Base-by-base conservation (phyloP, 2,329 filamentous ascomycete species). In the Colletotrichum coccodes region DNA sequence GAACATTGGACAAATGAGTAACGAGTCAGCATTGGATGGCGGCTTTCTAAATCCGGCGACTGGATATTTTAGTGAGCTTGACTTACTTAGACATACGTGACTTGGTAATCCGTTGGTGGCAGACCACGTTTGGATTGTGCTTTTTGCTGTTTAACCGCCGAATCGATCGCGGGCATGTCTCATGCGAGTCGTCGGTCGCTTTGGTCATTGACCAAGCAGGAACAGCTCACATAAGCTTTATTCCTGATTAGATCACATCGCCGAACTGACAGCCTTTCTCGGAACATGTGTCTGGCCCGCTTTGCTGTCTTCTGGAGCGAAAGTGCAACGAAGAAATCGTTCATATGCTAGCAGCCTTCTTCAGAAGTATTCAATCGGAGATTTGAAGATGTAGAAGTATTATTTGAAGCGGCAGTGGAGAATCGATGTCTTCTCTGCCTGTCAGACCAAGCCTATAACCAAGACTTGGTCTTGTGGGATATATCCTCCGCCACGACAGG, bases 401-500 rank as follows among this genome's bases (percentile, higher is more conserved):
- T 69, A 52, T 40, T 65, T 30, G 26, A 28, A 38, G 16, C n/a
- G 21, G 28, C 32, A 16, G 40, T 5, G 26, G 30, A 36, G 28
- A 18, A 16, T 36, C 4, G 21, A 9, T 11, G 42, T 44, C 14
- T n/a, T 60, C 52, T 18, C 32, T 11, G 7, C 6, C 11, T 18
- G 4, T 28, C 44, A 38, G 21, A 23, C 4, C 12, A 23, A 26
- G 21, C 30, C 52, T 30, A 8, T 42, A 38, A 18, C 30, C 18
- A 44, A 26, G 58, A 44, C 34, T 36, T 21, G n/a, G 56, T 42
- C 16, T 9, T 58, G 42, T 65, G 34, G 66, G 66, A 69, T 66
- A 69, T 69, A 69, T 69, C 66, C 66, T 65, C 59, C 64, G 18
- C 40, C 36, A 40, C 16, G 21, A 52, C 38, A 36, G 23, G 26